Evolutionary conservation across 495 filamentous ascomycete genomes (phyloP).

Genomic region (Neurospora sp.): DNA sequence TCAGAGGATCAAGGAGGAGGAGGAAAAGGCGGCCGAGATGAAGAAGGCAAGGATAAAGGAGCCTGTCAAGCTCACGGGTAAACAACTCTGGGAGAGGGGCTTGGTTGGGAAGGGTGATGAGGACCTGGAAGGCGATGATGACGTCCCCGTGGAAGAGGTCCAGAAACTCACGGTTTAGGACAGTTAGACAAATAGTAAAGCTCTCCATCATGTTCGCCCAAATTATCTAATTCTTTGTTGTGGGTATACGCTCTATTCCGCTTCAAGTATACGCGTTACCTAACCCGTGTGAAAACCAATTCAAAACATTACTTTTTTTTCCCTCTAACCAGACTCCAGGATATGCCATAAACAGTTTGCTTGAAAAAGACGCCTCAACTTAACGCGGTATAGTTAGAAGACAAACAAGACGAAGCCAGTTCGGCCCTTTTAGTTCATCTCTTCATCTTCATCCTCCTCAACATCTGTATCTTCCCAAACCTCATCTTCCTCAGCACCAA

Average conservation of each 20-base stretch:
- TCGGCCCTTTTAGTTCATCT: conserved; percentile 14
- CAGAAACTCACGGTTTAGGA: conserved; percentile 56
- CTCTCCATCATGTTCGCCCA: background rate
- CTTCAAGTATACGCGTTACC: background rate
- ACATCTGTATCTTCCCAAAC: conserved; percentile 39
- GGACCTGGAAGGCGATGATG: conserved; percentile 50
- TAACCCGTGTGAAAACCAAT: background rate
- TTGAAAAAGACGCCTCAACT: conserved; percentile 5
- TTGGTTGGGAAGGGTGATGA: conserved; percentile 65
- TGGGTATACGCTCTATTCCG: background rate
- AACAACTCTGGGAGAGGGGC: conserved; percentile 75
- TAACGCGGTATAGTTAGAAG: background rate
- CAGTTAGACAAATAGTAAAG: conserved; percentile 5
- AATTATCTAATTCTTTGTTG: background rate
- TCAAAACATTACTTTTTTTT: conserved; percentile 8
- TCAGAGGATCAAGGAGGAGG: conserved; percentile 46
- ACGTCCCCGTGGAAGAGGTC: conserved; percentile 43
- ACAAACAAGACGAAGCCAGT: background rate
- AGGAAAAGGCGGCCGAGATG: conserved; percentile 65
- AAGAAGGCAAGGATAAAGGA: conserved; percentile 63
- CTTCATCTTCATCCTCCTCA: conserved; percentile 34
- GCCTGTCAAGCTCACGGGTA: conserved; percentile 58
- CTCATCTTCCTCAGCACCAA: conserved; percentile 33
- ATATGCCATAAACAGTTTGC: conserved; percentile 6
- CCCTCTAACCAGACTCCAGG: conserved; percentile 10